These are phyloP conservation scores for Pseudomassariella vexata DNA, from an alignment of 2,329 filamentous ascomycete species.

Conservation along the genomic window DNA sequence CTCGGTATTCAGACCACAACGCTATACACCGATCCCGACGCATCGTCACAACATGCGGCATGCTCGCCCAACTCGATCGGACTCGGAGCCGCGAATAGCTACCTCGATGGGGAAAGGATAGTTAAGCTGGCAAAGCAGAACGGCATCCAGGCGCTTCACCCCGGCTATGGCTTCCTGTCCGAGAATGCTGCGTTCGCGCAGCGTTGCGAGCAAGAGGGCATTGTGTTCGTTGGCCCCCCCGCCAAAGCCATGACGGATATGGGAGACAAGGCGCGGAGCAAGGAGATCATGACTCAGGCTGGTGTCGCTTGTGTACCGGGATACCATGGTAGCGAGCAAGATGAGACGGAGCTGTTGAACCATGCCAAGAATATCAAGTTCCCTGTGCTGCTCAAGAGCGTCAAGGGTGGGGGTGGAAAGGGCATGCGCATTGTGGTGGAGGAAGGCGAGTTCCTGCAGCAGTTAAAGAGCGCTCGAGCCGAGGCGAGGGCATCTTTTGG, in stretches of 20 bases:
- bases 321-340: constrained; percentile 85
- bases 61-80: constrained; percentile 79
- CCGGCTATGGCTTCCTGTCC: constrained; percentile 91
- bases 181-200: constrained; percentile 90
- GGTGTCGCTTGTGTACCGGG: constrained; percentile 94
- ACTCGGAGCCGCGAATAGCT: constrained; percentile 76
- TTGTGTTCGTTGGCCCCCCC: constrained; percentile 92
- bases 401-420: constrained; percentile 77
- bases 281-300: constrained; percentile 95
- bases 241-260: constrained; percentile 72
- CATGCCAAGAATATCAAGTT: constrained; percentile 68
- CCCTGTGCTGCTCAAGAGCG: constrained; percentile 73
- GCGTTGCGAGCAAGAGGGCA: constrained; percentile 80
- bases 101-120: constrained; percentile 90
- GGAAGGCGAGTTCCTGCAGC: constrained; percentile 62
- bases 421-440: constrained; percentile 71
- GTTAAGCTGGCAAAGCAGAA: constrained; percentile 81
- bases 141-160: constrained; percentile 87
- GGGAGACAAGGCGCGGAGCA: constrained; percentile 63
- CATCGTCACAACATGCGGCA: constrained; percentile 78
- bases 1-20: constrained; percentile 92
- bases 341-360: constrained; percentile 50
- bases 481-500: constrained; percentile 77
- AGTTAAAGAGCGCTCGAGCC: constrained; percentile 66
- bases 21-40: constrained; percentile 90